Evolutionary conservation across 2,329 filamentous ascomycete genomes (phyloP).

Genomic region (Penicillium carneum): DNA sequence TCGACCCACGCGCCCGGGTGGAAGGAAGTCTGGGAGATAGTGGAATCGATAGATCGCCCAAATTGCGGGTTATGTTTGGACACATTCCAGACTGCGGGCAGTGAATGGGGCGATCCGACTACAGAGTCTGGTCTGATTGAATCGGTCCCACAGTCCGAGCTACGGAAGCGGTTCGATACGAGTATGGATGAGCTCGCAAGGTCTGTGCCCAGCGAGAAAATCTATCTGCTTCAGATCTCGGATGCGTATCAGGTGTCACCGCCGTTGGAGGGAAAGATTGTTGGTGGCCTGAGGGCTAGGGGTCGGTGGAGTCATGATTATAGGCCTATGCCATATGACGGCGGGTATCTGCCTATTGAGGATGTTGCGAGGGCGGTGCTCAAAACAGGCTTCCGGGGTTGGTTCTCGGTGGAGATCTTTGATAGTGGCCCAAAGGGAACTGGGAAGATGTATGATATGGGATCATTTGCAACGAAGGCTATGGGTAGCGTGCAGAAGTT

Average conservation of each 20-base stretch:
- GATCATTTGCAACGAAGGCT: conserved; percentile 60
- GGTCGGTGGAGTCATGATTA: conserved; percentile 76
- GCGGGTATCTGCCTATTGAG: conserved; percentile 73
- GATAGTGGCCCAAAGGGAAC: conserved; percentile 65
- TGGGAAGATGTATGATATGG: conserved; percentile 59
- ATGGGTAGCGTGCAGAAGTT: conserved; percentile 59
- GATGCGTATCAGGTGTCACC: conserved; percentile 72
- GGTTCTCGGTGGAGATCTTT: conserved; percentile 75
- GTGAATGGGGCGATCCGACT: conserved; percentile 76
- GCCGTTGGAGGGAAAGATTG: conserved; percentile 62
- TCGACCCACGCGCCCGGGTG: conserved; percentile 72
- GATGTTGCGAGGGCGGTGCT: conserved; percentile 71
- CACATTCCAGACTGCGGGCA: conserved; percentile 76
- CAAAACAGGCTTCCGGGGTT: conserved; percentile 70
- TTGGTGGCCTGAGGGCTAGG: conserved; percentile 65
- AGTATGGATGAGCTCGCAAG: conserved; percentile 65
- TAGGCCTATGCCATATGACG: conserved; percentile 72
- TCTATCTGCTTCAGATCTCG: conserved; percentile 76
- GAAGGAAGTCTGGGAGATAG: conserved; percentile 74
- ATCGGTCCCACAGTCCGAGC: conserved; percentile 52
- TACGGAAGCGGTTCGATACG: conserved; percentile 60
- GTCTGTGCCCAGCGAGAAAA: conserved; percentile 71
- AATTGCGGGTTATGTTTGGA: conserved; percentile 80
- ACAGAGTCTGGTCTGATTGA: conserved; percentile 67
- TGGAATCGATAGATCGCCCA: conserved; percentile 65